Conservation (phyloP, 2,329 filamentous ascomycete species). For the Cytospora leucostoma region DNA sequence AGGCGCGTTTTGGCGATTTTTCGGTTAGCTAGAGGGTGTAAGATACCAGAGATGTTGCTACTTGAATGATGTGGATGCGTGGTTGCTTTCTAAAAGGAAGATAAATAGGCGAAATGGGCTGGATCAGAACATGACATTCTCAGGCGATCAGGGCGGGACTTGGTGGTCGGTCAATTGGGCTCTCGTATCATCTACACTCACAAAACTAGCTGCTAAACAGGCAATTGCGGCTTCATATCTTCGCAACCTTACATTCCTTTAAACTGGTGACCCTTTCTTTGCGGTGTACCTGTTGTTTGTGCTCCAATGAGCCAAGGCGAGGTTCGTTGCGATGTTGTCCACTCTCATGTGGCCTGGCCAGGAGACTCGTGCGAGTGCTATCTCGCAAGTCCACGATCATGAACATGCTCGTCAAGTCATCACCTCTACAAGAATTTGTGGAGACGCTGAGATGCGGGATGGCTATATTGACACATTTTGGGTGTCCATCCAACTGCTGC, state of each 20-base stretch:
- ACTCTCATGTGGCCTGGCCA: too few relatives aligned
- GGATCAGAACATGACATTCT: background rate
- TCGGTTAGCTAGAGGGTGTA: background rate
- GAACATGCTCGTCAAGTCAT: background rate
- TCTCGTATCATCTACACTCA: background rate
- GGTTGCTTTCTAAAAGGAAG: background rate
- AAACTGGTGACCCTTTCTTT: background rate
- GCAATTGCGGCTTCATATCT: background rate
- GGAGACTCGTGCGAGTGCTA: too few relatives aligned
- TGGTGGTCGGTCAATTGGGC: background rate
- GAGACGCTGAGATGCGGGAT: background rate
- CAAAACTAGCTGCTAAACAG: background rate
- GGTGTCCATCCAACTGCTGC: background rate
- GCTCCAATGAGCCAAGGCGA: too few relatives aligned
- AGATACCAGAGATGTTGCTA: slow-evolving; percentile 11
- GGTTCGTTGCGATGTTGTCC: too few relatives aligned
- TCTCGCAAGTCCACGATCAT: background rate
- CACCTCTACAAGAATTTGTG: too few relatives aligned
- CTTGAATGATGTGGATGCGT: background rate
- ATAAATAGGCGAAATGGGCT: background rate
- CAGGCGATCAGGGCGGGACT: background rate
- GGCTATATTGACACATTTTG: background rate
- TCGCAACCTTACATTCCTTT: background rate
- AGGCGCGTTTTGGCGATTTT: background rate
- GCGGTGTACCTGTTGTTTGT: too few relatives aligned